Conservation (phyloP, 2,329 filamentous ascomycete species). For the Penicillium sp. region DNA sequence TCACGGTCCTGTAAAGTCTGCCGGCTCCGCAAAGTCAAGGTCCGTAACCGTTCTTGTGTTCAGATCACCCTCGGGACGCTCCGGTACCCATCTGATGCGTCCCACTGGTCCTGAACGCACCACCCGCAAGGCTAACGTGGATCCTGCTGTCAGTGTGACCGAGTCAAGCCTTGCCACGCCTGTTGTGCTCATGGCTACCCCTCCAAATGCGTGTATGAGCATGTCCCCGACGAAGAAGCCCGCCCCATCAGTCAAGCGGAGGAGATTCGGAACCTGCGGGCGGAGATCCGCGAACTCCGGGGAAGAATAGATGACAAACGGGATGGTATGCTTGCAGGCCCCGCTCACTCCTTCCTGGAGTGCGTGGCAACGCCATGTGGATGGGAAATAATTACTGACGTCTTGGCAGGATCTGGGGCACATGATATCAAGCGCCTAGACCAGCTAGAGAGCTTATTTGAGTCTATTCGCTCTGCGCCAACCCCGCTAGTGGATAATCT, state of each 20-base stretch:
- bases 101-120: neutral
- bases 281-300: slow-evolving; percentile 35
- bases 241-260: slow-evolving; percentile 38
- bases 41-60: slow-evolving; percentile 22
- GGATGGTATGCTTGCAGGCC: slow-evolving; percentile 21
- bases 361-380: neutral
- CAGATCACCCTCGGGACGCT: slow-evolving; percentile 19
- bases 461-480: slow-evolving; percentile 36
- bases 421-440: slow-evolving; percentile 27
- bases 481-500: slow-evolving; percentile 30
- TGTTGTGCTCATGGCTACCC: slow-evolving; percentile 42
- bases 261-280: slow-evolving; percentile 36
- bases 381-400: neutral
- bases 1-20: slow-evolving; percentile 41
- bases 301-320: slow-evolving; percentile 23
- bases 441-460: slow-evolving; percentile 34
- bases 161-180: slow-evolving; percentile 40
- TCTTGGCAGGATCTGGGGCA: slow-evolving; percentile 14
- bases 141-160: slow-evolving; percentile 33
- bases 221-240: slow-evolving; percentile 31
- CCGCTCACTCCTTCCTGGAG: neutral
- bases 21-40: slow-evolving; percentile 41
- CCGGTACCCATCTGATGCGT: slow-evolving; percentile 7
- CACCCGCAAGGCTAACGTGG: slow-evolving; percentile 13
- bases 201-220: slow-evolving; percentile 40